These are phyloP conservation scores for Leccinum pellstonianum DNA, from an alignment of 768 basidiomycete genomes.

Conservation along the genomic window DNA sequence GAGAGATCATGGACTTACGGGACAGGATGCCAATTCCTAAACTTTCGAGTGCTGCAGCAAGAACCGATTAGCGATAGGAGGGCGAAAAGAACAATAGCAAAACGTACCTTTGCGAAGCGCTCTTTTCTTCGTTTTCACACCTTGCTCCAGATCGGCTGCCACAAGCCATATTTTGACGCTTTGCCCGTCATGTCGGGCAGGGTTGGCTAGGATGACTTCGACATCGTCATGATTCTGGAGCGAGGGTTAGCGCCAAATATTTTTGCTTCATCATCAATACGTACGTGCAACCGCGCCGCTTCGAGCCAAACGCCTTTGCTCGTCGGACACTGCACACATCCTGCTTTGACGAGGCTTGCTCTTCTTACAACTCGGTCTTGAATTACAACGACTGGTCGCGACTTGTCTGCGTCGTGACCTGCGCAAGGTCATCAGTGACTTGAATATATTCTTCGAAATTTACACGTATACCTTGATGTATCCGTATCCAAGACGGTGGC, in stretches of 20 bases:
- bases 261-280: conserved; percentile 20
- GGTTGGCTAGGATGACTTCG: conserved; percentile 90
- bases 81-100: background rate
- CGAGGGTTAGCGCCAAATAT: background rate
- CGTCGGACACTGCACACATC: conserved; percentile 94
- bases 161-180: conserved; percentile 97
- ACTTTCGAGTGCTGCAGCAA: conserved; percentile 76
- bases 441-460: too few relatives aligned
- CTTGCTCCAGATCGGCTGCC: conserved; percentile 86
- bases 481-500: too few relatives aligned
- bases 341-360: conserved; percentile 86
- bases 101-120: conserved; percentile 84
- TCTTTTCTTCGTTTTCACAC: conserved; percentile 81
- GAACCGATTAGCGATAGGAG: background rate
- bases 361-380: too few relatives aligned
- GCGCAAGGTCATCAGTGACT: too few relatives aligned
- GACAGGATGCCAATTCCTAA: conserved; percentile 90
- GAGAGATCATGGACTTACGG: conserved; percentile 57
- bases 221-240: conserved; percentile 85
- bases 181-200: conserved; percentile 91
- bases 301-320: conserved; percentile 99
- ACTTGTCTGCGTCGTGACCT: too few relatives aligned
- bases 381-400: too few relatives aligned
- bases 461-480: too few relatives aligned
- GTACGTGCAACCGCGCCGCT: conserved; percentile 88